Conservation (phyloP, 1,139 yeast genomes). For the Geotrichum restrictum region DNA sequence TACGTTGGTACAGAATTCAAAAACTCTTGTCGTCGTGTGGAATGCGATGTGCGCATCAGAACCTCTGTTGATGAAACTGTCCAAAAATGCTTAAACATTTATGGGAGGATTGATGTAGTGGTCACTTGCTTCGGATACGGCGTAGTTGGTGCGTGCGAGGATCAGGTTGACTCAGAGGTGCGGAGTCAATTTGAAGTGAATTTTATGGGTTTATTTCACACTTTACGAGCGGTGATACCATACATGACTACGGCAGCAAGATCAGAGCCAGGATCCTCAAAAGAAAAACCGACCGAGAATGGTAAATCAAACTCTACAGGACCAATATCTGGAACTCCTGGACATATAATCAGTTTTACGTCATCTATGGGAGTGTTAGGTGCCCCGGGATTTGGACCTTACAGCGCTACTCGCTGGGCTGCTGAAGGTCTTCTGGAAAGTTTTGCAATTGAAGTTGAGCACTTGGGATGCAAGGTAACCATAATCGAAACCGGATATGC, state of each 20-base stretch:
- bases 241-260: constrained; percentile 18
- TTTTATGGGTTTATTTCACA: constrained; percentile 21
- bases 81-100: constrained; percentile 13
- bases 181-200: constrained; percentile 23
- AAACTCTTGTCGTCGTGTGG: constrained; percentile 18
- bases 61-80: constrained; percentile 20
- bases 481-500: constrained; percentile 22
- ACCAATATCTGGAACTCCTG: constrained; percentile 14
- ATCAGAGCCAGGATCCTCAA: background rate
- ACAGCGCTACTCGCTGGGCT: constrained; percentile 23
- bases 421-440: constrained; percentile 22
- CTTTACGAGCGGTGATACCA: constrained; percentile 21
- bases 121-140: constrained; percentile 23
- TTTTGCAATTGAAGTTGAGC: constrained; percentile 21
- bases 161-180: constrained; percentile 21
- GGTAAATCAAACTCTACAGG: constrained; percentile 2
- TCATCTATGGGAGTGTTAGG: constrained; percentile 23
- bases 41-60: constrained; percentile 21
- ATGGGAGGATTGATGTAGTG: constrained; percentile 21
- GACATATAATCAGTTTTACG: constrained; percentile 20
- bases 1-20: constrained; percentile 16
- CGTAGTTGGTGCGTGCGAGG: constrained; percentile 23
- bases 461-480: constrained; percentile 21
- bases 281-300: background rate
- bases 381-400: constrained; percentile 23